Percentiles rank a stretch among this genome's conserved stretches.
These are phyloP conservation scores for Carex myosuroides DNA, from an alignment of 176 grass and related monocot species.

Conservation along the genomic window DNA sequence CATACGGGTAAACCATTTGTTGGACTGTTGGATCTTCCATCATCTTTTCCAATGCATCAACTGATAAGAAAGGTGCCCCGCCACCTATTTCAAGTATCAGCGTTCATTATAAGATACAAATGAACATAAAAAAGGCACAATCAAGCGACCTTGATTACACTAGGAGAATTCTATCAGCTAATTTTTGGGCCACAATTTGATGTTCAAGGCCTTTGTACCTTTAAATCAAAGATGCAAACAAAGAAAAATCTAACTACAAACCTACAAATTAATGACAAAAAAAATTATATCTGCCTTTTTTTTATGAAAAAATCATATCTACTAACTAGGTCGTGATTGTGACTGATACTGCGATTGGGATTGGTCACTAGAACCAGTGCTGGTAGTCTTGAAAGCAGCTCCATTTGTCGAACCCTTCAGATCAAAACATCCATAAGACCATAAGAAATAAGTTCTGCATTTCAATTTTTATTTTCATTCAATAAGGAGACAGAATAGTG, in stretches of 20 bases:
- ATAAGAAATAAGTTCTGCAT: not conserved
- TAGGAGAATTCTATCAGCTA: not conserved
- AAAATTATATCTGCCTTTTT: too few relatives aligned
- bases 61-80: slow-evolving; percentile 50
- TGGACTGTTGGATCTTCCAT: slow-evolving; percentile 97
- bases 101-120: not conserved
- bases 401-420: slow-evolving; percentile 72
- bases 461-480: not conserved
- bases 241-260: slow-evolving; percentile 16
- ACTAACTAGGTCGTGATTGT: slow-evolving; percentile 42
- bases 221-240: slow-evolving; percentile 1
- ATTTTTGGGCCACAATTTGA: not conserved
- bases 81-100: slow-evolving; percentile 31
- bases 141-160: not conserved
- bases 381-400: slow-evolving; percentile 48
- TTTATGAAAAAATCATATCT: not conserved
- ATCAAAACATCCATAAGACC: slow-evolving; percentile 3
- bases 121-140: slow-evolving; percentile 3
- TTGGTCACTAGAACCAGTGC: slow-evolving; percentile 39
- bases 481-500: not conserved
- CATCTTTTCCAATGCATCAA: slow-evolving; percentile 97
- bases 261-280: slow-evolving; percentile 17
- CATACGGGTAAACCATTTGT: slow-evolving; percentile 99
- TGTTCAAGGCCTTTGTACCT: not conserved
- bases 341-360: slow-evolving; percentile 31